Percentiles rank a stretch among this genome's conserved stretches.
These are phyloP conservation scores for Colletotrichum abscissum DNA, from an alignment of 2,329 filamentous ascomycete genomes.

Conservation along the genomic window DNA sequence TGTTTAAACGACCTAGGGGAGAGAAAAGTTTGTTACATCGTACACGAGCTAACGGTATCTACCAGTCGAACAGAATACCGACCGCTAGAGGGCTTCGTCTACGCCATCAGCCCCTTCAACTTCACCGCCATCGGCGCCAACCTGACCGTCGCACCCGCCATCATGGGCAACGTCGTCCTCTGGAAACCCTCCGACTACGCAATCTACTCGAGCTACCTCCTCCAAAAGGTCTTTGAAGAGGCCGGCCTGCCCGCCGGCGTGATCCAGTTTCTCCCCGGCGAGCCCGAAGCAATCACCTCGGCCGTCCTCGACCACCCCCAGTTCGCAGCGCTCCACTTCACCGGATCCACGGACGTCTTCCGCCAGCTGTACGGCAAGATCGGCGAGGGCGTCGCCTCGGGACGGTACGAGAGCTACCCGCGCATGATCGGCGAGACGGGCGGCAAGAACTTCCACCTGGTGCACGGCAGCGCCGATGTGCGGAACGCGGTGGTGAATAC, in stretches of 20 bases:
- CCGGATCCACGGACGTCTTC: constrained; percentile 92
- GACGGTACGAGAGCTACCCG: constrained; percentile 86
- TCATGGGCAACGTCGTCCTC: constrained; percentile 93
- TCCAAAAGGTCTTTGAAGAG: constrained; percentile 93
- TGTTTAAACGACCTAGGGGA: too few species aligned
- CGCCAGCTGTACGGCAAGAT: constrained; percentile 89
- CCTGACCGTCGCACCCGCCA: constrained; percentile 81
- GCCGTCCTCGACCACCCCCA: constrained; percentile 80
- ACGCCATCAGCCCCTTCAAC: constrained; percentile 95
- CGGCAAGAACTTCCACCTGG: constrained; percentile 92
- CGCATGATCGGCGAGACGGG: constrained; percentile 92
- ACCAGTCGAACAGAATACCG: constrained; percentile 80
- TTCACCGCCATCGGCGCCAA: constrained; percentile 96
- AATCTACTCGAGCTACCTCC: constrained; percentile 89
- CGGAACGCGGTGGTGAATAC: constrained; percentile 84
- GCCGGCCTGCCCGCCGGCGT: constrained; percentile 90
- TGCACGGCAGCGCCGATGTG: constrained; percentile 82
- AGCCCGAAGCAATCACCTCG: constrained; percentile 85
- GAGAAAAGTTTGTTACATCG: too few species aligned
- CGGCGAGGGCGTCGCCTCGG: constrained; percentile 81
- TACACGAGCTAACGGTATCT: too few species aligned
- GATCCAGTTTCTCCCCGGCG: constrained; percentile 92
- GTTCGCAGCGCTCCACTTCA: constrained; percentile 95
- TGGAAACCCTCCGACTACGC: constrained; percentile 98
- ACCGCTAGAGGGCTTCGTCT: constrained; percentile 93